Percentiles rank a stretch among this genome's conserved stretches.
These are phyloP conservation scores for Boletus vermiculosoides DNA, from an alignment of 768 basidiomycete species.

Conservation along the genomic window DNA sequence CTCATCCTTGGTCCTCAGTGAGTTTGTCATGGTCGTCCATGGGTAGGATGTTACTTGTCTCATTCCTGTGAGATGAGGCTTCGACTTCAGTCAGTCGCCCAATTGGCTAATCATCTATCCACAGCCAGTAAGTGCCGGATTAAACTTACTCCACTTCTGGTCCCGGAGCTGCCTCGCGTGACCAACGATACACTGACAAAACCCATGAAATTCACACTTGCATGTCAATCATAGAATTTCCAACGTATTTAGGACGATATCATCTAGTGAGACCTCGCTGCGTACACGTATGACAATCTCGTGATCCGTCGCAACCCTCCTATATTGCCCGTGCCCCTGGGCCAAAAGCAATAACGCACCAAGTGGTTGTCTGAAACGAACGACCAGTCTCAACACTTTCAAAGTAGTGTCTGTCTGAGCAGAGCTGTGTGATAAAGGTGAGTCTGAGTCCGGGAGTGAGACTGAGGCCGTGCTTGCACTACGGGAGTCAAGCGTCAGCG, in stretches of 20 bases:
- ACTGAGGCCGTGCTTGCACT: neutral
- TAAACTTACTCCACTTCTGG: no score
- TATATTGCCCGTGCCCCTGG: constrained; percentile 7
- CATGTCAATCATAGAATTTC: constrained; percentile 1
- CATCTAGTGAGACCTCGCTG: neutral
- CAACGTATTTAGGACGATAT: constrained; percentile 8
- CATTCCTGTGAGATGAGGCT: no score
- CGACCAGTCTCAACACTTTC: neutral
- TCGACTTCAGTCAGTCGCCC: no score
- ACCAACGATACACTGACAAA: no score
- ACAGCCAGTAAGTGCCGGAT: no score
- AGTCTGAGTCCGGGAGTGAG: neutral
- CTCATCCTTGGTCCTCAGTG: no score
- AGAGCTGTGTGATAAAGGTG: neutral
- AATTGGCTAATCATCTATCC: no score
- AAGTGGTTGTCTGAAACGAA: constrained; percentile 14
- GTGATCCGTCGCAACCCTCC: constrained; percentile 13
- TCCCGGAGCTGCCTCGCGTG: no score
- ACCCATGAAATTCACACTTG: no score
- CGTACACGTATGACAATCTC: constrained; percentile 12
- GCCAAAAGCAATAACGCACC: constrained; percentile 15
- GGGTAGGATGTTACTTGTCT: no score
- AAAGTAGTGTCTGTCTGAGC: neutral
- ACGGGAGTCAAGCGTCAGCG: neutral
- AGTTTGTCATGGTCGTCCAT: no score